Evolutionary conservation across 805 yeast genomes (phyloP).

Genomic region (Ogataea wickerhamii): DNA sequence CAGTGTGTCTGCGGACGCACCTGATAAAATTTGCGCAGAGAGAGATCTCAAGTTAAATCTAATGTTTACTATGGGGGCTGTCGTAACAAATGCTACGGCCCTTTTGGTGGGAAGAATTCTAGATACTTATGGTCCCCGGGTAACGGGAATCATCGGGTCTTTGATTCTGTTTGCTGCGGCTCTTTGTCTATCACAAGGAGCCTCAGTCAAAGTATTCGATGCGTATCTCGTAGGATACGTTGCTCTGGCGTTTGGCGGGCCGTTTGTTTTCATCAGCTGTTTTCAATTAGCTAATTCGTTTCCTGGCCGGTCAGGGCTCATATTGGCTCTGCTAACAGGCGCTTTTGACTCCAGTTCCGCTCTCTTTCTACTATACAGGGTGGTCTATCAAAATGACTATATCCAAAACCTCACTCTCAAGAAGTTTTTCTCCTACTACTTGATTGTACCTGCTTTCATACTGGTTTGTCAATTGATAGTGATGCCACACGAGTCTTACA

Average conservation of each 20-base stretch:
- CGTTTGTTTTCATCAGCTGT: constrained; percentile 85
- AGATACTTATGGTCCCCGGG: constrained; percentile 76
- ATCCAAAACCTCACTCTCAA: constrained; percentile 41
- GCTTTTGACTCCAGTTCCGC: constrained; percentile 94
- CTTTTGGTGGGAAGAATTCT: constrained; percentile 76
- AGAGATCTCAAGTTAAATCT: constrained; percentile 81
- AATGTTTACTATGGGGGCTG: constrained; percentile 84
- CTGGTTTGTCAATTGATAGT: constrained; percentile 66
- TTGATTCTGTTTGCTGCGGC: constrained; percentile 56
- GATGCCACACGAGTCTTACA: constrained; percentile 79
- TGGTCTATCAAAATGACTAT: constrained; percentile 49
- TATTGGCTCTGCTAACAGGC: constrained; percentile 84
- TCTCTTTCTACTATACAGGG: constrained; percentile 68
- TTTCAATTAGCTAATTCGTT: constrained; percentile 88
- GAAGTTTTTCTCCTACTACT: constrained; percentile 62
- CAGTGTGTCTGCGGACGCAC: constrained; percentile 19
- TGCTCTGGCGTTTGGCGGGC: constrained; percentile 83
- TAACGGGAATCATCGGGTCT: constrained; percentile 75
- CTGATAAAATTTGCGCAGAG: constrained; percentile 45
- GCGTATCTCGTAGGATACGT: constrained; percentile 73
- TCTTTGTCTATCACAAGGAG: constrained; percentile 24
- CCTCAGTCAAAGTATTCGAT: constrained; percentile 39
- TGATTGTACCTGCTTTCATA: constrained; percentile 77
- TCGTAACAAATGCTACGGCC: constrained; percentile 79
- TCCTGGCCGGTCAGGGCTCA: constrained; percentile 76